Base-by-base conservation (phyloP, 148 eudicot genomes). In the Beta vulgaris region DNA sequence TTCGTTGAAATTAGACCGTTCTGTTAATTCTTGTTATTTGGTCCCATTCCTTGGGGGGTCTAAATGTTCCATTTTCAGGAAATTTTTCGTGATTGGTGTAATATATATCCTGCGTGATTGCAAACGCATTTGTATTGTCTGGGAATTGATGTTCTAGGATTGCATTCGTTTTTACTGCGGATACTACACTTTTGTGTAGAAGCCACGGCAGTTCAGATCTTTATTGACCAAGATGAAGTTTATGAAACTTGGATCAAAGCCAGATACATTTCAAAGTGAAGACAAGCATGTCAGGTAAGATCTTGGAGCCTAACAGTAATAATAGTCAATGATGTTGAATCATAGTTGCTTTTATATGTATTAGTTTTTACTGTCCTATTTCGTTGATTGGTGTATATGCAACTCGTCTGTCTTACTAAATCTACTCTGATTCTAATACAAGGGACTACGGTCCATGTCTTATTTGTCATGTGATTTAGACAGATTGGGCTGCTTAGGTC, bases 161-260 rank as follows among this genome's bases (percentile, higher is more conserved):
- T 46, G 68, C n/a, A 53, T 74, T 68, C 44, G 79, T 66, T 85
- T 84, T 79, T 76, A 77, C 73, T 46, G 62, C 54, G 74, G 65
- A 74, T 73, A 78, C 62, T 43, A 71, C 60, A 58, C 72, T 74
- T 77, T 68, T 55, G 78, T 77, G 78, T 42, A 21, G 39, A 57
- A 43, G 74, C 68, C 43, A 58, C 46, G 71, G 23, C 40, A 78
- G 69, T 76, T 70, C 57, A 77, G 85, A 79, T 76, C 79, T 78
- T 85, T 79, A 71, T 59, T 18, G 57, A 28, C 21, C 68, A 87
- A 73, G 79, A 93, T 93, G 98, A 93, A 93, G 94, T 93, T 93
- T 82, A 93, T 93, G 98, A 93, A 93, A 84, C 94, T 93, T 74
- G 98, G 98, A 82, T 91, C 98, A 58, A 93, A 89, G 80, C 90